Evolutionary conservation across 2,329 filamentous ascomycete species (phyloP).

Genomic region (Nothopassalora personata): DNA sequence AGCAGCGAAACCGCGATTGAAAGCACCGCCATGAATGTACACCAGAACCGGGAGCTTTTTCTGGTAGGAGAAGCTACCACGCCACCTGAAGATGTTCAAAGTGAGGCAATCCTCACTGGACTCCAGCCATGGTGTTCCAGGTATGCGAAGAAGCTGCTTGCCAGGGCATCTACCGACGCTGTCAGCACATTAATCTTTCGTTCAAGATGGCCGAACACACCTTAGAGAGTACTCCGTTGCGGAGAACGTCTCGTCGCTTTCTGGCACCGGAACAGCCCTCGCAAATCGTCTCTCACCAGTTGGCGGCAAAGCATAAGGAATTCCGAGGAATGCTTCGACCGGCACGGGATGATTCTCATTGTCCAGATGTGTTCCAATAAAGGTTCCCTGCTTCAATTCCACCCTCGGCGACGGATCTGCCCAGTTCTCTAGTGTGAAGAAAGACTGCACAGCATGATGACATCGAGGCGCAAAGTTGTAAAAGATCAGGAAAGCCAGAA

Average conservation of each 20-base stretch:
- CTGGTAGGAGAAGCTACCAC: slow-evolving; percentile 30
- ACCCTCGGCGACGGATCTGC: slow-evolving; percentile 15
- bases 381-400: slow-evolving; percentile 19
- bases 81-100: slow-evolving; percentile 53
- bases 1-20: slow-evolving; percentile 45
- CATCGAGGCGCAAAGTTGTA: slow-evolving; percentile 19
- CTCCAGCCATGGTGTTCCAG: slow-evolving; percentile 21
- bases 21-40: slow-evolving; percentile 60
- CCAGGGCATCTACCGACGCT: slow-evolving; percentile 22
- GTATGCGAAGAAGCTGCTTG: slow-evolving; percentile 23
- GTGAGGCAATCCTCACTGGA: slow-evolving; percentile 53
- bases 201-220: slow-evolving; percentile 23
- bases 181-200: background rate
- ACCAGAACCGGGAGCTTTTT: slow-evolving; percentile 51
- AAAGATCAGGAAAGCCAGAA: slow-evolving; percentile 16
- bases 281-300: slow-evolving; percentile 51
- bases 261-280: slow-evolving; percentile 40
- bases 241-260: slow-evolving; percentile 30
- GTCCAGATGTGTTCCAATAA: slow-evolving; percentile 19
- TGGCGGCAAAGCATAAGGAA: slow-evolving; percentile 42
- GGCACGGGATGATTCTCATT: slow-evolving; percentile 19
- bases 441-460: slow-evolving; percentile 16
- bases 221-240: slow-evolving; percentile 29
- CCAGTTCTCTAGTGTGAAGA: slow-evolving; percentile 17
- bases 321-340: slow-evolving; percentile 35